Base-by-base conservation (phyloP, 1,139 yeast genomes). In the Torulaspora globosa region DNA sequence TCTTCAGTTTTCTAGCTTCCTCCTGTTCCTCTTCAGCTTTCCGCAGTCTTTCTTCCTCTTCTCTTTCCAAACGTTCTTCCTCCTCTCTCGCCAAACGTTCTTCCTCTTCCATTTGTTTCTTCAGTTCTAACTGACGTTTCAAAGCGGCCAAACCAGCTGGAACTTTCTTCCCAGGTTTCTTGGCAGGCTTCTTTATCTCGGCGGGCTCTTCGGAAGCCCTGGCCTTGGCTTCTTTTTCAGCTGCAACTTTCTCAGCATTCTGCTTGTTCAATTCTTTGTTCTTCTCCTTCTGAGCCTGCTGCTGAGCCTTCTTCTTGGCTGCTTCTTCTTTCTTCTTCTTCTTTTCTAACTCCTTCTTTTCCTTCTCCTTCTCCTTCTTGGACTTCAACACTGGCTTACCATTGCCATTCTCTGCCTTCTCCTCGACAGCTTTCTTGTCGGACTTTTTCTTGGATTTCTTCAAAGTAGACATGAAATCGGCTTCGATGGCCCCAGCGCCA, bases 281-380 rank as follows among this genome's bases (percentile, higher is more conserved):
- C 46, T 84, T 79, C 52, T 73, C 80, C 66, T 80, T 79, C 53
- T 80, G 81, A 48, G 82, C 86, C 63, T 80, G 80, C 68, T 78
- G 79, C 53, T 72, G 74, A 24, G 87, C 85, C 68, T 88, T 90
- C 78, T 89, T 90, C 70, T 80, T 84, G 47, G 84, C 85, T 32
- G 96, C 95, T 54, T 80, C 79, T 58, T 88, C 96, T 72, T 88
- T 89, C 84, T 92, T 92, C 70, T 82, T 79, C 60, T 84, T 88
- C 75, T 92, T 94, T 69, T 92, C 98, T 55, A 86, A 86, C 71
- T 92, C 99, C 70, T 92, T 94, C 84, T 90, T 92, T 67, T 92
- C 95, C 70, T 80, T 85, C 70, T 92, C 99, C 75, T 92, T 94
- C 66, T 92, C 98, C 72, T 94, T 94, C 76, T 92, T 94, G 49